Evolutionary conservation across 179 eudicot genomes (phyloP), one percentile per base, ranked within the genome.

Genomic region (Monotropa hypopitys): DNA sequence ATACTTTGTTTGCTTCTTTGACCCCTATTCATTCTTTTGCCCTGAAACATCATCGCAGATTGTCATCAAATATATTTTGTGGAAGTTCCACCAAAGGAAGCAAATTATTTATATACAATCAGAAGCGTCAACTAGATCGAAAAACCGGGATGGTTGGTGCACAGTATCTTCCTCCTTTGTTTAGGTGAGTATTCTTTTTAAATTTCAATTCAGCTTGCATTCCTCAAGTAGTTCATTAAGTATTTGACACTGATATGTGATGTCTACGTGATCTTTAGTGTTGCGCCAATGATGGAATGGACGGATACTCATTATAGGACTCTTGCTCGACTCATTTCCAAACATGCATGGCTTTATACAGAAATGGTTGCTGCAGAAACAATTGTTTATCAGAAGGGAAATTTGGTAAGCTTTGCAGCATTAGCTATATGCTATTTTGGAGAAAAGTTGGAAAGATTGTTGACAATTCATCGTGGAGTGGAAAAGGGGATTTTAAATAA

Each of bases 211-310:
- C n/a, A 38, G 49, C 56, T 45, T 38, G 69, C 18, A 76, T 72
- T 38, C 32, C 12, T 0, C 16, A 26, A 51, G 69, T 40, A 70
- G 74, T 50, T 77, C n/a, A 68, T 51, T 11, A 23, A 15, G 63
- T 49, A 21, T 33, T 43, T 74, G 45, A 4, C 46, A 26, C 54
- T 78, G 21, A 70, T 59, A 46, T 62, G 20, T 72, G 42, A 42
- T 49, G 4, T 5, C 30, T 76, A 49, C 35, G 28, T 80, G 75
- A 66, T 78, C 74, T 76, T 13, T 84, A 94, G 98, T 86, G 83
- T 94, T 82, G 98, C 98, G 77, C 98, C 98, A 50, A 94, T 94
- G 98, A 94, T 94, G 98, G 98, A 94, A 16, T 94, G 93, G 95
- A 92, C 97, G 8, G 95, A 92, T 81, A 90, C 85, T 86, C 97